A percentile compares a stretch with the other conserved stretches of the same genome.
Evolutionary conservation across 2,329 filamentous ascomycete species (phyloP).

Genomic region (Aspergillus sp.): DNA sequence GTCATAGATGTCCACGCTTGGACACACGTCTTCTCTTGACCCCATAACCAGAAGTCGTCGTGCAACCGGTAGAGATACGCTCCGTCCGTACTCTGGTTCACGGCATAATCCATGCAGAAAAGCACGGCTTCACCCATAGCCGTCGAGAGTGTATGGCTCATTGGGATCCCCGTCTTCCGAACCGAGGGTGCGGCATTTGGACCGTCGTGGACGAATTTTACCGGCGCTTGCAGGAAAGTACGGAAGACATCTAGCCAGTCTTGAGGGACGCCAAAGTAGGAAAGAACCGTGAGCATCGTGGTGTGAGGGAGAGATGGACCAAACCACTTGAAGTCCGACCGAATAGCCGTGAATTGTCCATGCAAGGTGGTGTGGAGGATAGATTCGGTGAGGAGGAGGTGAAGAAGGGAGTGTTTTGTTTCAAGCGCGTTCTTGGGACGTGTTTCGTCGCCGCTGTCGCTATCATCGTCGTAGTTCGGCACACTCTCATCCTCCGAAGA

Average conservation of each 20-base stretch:
- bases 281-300: constrained; percentile 57
- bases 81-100: constrained; percentile 59
- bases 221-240: constrained; percentile 58
- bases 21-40: constrained; percentile 52
- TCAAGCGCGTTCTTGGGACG: constrained; percentile 44
- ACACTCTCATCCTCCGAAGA: constrained; percentile 36
- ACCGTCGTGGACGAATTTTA: constrained; percentile 58
- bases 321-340: constrained; percentile 61
- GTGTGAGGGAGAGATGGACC: constrained; percentile 59
- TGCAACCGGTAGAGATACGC: constrained; percentile 61
- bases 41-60: constrained; percentile 69
- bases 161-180: constrained; percentile 59
- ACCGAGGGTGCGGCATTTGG: constrained; percentile 42
- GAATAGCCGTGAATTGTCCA: constrained; percentile 53
- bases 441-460: constrained; percentile 28
- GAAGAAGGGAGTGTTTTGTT: constrained; percentile 58
- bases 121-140: constrained; percentile 61
- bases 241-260: constrained; percentile 60
- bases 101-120: constrained; percentile 65
- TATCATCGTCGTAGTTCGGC: constrained; percentile 37
- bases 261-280: constrained; percentile 59
- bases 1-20: constrained; percentile 61
- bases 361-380: constrained; percentile 50
- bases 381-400: constrained; percentile 57
- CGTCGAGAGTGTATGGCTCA: constrained; percentile 59